Base-by-base conservation (phyloP, 805 yeast species). In the Debaryomyces tyrocola region DNA sequence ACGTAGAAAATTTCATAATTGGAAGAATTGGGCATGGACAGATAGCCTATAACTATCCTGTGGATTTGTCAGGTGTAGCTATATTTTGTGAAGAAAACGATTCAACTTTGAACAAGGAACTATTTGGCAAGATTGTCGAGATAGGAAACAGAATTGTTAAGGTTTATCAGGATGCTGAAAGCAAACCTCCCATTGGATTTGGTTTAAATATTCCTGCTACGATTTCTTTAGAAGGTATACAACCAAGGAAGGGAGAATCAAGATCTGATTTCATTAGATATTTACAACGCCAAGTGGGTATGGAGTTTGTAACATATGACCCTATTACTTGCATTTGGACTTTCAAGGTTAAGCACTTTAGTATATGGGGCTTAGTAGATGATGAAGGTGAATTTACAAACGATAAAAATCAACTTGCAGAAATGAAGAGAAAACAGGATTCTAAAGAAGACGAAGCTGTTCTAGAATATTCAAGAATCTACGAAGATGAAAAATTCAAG, bases 291-390 rank as follows among this genome's bases (percentile, higher is more conserved):
- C 66, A 75, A 53, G 75, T 57, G 29, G 96, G 91, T 5, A 89
- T 85, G 84, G 83, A 84, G 50, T 90, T 87, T 60, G 73, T 91
- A 11, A 84, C 90, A 4, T 90, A 84, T 59, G 90, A 87, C 56
- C 90, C 90, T 3, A 74, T 83, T 24, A 79, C 81, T 4, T 88
- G 89, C 31, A 66, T 79, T 4, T 90, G 91, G 90, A 82, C 85
- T 1, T 90, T 89, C 66, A 79, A 75, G 55, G 97, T 91, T 7
- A 83, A 86, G 54, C 99, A 94, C 69, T 94, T 94, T 59, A 90
- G 96, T 69, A 80, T 87, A 5, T 94, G 97, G 97, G 98, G 98
- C 6, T 67, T 94, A 33, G 76, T 85, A 14, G 87, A 83, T 52
- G 89, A 84, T 20, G 82, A 77, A 18, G 82, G 76, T 35, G 83